Evolutionary conservation across 2,329 filamentous ascomycete genomes (phyloP), one percentile per base, ranked within the genome.

Genomic region (Lecanosticta acicola): DNA sequence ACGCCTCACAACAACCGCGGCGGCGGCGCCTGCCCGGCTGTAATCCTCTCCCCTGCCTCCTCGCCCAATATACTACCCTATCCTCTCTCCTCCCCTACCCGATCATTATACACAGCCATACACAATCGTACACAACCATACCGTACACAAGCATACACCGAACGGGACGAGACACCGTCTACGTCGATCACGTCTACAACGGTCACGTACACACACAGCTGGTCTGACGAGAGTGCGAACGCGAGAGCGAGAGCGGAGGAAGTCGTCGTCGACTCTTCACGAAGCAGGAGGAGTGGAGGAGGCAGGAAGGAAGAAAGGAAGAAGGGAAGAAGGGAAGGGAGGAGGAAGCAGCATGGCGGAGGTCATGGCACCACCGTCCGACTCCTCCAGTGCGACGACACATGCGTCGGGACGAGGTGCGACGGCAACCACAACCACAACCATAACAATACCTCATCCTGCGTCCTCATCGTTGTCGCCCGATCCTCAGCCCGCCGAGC

Each of bases 391-490:
- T 8, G 24, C 24, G 24, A 29, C 24, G 24, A 29, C 7, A 29
- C 24, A 29, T 29, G 24, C n/a, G n/a, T n/a, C n/a, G n/a, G n/a
- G n/a, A n/a, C n/a, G 24, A 29, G 24, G 24, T 7, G 24, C 11
- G 7, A 11, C 43, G 21, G 19, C 42, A 34, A 29, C 42, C 35
- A 29, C 35, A 39, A 10, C 19, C 16, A 13, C 2, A 36, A 39
- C 45, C 43, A 43, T 43, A 39, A 43, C 43, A 39, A 48, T 32
- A 19, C 34, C 38, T 19, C 24, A 29, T 29, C 24, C 24, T 11
- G 24, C 24, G 11, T 17, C 39, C 20, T 32, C 40, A 16, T 35
- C 48, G 34, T n/a, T 50, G 35, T 39, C 36, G 20, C 40, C 24
- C n/a, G 35, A 40, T 24, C 40, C 45, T 40, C 40, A 44, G 11